Conservation (phyloP, 495 filamentous ascomycete species). For the Trichoderma reesei region DNA sequence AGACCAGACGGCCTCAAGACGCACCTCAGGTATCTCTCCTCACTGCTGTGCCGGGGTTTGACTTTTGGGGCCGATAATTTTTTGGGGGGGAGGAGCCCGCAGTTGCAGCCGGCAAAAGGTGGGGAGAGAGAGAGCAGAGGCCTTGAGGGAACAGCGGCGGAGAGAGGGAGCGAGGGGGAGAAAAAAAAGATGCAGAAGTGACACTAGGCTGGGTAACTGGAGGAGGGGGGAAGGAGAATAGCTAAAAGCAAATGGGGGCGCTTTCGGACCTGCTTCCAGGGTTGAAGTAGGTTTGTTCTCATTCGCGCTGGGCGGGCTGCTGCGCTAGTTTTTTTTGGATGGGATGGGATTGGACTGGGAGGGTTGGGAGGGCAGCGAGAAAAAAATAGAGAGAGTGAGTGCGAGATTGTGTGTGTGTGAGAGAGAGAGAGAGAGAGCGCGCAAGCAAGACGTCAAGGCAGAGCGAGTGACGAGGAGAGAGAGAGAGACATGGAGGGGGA, state of each 20-base stretch:
- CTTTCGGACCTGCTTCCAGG: neutral
- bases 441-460: no score
- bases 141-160: neutral
- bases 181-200: no score
- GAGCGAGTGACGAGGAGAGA: no score
- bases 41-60: neutral
- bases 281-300: neutral
- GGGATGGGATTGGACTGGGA: neutral
- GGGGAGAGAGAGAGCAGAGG: neutral
- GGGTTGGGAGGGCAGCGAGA: neutral
- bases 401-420: no score
- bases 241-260: no score
- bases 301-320: neutral
- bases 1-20: no score
- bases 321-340: neutral
- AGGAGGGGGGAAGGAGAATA: no score
- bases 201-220: no score
- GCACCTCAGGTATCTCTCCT: neutral
- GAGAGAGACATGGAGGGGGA: no score
- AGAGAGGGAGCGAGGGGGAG: neutral
- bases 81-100: neutral
- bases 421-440: no score
- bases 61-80: neutral
- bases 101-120: slow-evolving; percentile 5
- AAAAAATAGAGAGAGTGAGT: neutral